Conservation (phyloP, 164 flowering plant species). For the Kalanchoe fedtschenkoi region DNA sequence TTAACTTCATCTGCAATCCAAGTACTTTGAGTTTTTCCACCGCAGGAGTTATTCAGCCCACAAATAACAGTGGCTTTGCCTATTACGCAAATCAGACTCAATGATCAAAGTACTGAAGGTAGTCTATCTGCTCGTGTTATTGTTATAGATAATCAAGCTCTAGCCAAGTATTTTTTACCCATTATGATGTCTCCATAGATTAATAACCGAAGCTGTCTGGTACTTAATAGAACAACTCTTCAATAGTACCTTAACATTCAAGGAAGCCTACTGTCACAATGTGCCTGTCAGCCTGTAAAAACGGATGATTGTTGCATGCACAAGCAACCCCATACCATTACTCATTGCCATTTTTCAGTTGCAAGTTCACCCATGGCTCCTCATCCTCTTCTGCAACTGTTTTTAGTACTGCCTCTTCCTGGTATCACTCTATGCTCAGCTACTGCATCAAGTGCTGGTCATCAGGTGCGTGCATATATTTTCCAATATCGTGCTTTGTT, state of each 20-base stretch:
- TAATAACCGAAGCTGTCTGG: not conserved
- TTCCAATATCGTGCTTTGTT: no score
- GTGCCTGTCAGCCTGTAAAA: not conserved
- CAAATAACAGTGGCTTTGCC: no score
- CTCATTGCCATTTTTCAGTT: not conserved
- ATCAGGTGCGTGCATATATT: slow-evolving; percentile 4
- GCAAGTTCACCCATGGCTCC: not conserved
- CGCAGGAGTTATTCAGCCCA: no score
- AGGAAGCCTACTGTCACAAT: slow-evolving; percentile 2
- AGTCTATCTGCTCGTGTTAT: no score
- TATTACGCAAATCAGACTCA: no score
- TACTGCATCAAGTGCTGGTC: not conserved
- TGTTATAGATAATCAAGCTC: not conserved
- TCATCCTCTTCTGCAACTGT: not conserved
- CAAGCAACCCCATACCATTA: not conserved
- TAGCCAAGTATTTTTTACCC: not conserved
- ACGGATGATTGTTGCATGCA: not conserved
- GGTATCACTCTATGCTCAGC: not conserved
- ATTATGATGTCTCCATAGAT: no score
- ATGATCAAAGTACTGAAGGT: no score
- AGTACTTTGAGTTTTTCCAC: no score
- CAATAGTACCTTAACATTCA: not conserved
- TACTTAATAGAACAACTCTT: not conserved
- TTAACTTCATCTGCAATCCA: no score
- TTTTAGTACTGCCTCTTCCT: not conserved